Conservation (phyloP, 1,284 basidiomycete genomes). For the Xanthoconium separans region DNA sequence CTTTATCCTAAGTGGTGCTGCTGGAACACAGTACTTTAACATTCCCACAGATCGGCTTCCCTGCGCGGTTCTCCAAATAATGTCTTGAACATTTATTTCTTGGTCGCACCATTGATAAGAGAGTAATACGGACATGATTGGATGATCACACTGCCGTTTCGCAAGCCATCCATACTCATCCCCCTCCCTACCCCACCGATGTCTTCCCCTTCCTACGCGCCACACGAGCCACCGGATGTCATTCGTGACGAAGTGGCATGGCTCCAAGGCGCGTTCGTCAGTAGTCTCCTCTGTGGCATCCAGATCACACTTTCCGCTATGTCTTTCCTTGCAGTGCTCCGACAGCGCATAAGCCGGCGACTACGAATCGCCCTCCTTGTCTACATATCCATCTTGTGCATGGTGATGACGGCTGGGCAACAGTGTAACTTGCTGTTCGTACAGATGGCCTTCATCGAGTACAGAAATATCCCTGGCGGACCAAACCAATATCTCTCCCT, state of each 20-base stretch:
- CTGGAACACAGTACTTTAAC: background rate
- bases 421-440: slow-evolving; percentile 12
- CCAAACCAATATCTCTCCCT: slow-evolving; percentile 20
- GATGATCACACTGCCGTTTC: slow-evolving; percentile 5
- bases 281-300: slow-evolving; percentile 22
- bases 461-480: slow-evolving; percentile 19
- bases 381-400: slow-evolving; percentile 19
- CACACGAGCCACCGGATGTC: slow-evolving; percentile 1
- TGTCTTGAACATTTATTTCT: background rate
- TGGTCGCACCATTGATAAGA: slow-evolving; percentile 9
- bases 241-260: slow-evolving; percentile 17
- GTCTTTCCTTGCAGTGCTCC: slow-evolving; percentile 23
- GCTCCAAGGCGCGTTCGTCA: slow-evolving; percentile 27
- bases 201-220: slow-evolving; percentile 4
- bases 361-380: slow-evolving; percentile 14
- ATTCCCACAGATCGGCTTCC: slow-evolving; percentile 13
- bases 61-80: slow-evolving; percentile 8
- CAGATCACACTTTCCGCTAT: slow-evolving; percentile 23
- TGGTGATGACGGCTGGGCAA: slow-evolving; percentile 19
- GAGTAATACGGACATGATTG: background rate
- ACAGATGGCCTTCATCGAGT: slow-evolving; percentile 18
- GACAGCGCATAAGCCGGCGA: slow-evolving; percentile 5
- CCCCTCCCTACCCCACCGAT: slow-evolving; percentile 3
- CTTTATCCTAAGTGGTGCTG: background rate
- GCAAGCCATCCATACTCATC: slow-evolving; percentile 1